Base-by-base conservation (phyloP, 1,284 basidiomycete genomes). In the Boletus hoseneyae region DNA sequence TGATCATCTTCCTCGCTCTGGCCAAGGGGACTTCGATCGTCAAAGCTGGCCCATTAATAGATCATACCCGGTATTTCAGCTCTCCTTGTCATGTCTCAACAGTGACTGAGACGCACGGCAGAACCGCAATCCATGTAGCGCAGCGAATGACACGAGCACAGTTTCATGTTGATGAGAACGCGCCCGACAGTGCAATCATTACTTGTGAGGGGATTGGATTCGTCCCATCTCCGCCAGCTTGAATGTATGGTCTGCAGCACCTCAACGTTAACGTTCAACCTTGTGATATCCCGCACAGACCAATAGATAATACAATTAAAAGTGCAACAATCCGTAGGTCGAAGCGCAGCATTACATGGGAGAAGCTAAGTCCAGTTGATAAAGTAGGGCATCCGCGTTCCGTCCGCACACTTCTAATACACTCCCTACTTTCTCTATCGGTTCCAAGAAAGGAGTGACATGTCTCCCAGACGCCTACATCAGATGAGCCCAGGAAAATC, bases 361-460 rank as follows among this genome's bases (percentile, higher is more conserved):
- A 51, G 42, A 21, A 49, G 33, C 35, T 19, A 48, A 41, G 43
- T 62, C 53, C 42, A 39, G 33, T 55, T 45, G 40, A 54, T 64
- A 64, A 27, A 40, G 43, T 62, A 62, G 32, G 19, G 41, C 38
- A 19, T 40, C 12, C 39, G 44, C 36, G 11, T 45, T 39, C 46
- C 29, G 16, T 42, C 37, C 21, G 42, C 16, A 39, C 29, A 30
- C 43, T 36, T 50, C 45, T 6, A 32, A 34, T 38, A 47, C 42
- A 53, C 44, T 51, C 42, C 5, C 13, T 13, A 57, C 35, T 41
- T 29, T 42, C 42, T 49, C 63, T 70, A 70, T 52, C 85, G 83
- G 62, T 93, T 93, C 90, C 91, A 94, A 19, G 91, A 93, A 19
- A 94, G 75, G 35, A 93, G 73, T 16, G 83, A 80, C 89, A 91